phyloP scores from a whole-genome alignment of 2,329 filamentous ascomycete genomes.

The Sporothrix protearum region DNA sequence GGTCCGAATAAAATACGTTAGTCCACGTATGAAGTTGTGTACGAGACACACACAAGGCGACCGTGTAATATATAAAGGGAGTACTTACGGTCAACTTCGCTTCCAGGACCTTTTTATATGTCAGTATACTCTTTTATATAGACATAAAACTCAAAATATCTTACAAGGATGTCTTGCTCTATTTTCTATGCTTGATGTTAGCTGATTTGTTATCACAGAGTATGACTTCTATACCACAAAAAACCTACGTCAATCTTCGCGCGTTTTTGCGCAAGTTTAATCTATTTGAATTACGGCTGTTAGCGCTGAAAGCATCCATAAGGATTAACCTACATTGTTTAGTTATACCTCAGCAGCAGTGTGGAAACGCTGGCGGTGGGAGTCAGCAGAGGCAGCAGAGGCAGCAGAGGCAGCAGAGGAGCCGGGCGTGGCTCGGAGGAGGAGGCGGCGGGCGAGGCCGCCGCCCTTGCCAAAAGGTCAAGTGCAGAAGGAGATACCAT shows the following conservation, averaged over 20 bases:
- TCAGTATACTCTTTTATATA: not conserved
- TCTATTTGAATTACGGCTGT: not conserved
- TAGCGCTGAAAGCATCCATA: not conserved
- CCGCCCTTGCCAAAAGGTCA: too few relatives aligned
- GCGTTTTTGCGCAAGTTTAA: not conserved
- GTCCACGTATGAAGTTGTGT: not conserved
- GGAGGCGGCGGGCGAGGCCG: too few relatives aligned
- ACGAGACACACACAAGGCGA: not conserved
- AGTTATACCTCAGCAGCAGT: too few relatives aligned
- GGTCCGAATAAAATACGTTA: not conserved
- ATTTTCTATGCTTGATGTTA: not conserved
- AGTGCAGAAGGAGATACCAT: too few relatives aligned
- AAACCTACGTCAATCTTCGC: not conserved
- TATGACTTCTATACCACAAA: not conserved
- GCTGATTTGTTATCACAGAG: not conserved
- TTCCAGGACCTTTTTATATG: not conserved
- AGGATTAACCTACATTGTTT: not conserved
- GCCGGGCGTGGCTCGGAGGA: too few relatives aligned
- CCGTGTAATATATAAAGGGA: not conserved
- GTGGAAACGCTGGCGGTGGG: too few relatives aligned
- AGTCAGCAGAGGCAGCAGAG: too few relatives aligned
- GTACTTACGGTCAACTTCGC: not conserved
- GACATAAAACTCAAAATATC: not conserved
- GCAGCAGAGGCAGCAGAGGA: too few relatives aligned
- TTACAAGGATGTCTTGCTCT: not conserved